Base-by-base conservation (phyloP, 768 basidiomycete genomes). In the Rhodotorula sphaerocarpa region DNA sequence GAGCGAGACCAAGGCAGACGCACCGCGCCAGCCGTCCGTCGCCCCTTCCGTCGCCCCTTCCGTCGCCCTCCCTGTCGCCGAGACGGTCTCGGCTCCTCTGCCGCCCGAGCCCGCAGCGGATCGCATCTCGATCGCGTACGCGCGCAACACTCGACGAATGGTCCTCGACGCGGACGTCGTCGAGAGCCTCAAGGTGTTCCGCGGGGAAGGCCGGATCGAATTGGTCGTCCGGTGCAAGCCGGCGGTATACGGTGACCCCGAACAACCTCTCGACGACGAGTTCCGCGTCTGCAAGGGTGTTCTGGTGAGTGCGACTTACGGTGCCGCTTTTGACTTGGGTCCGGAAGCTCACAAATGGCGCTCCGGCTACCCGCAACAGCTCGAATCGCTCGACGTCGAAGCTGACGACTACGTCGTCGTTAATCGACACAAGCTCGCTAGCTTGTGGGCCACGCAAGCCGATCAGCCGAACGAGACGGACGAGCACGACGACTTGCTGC, bases 91-190 rank as follows among this genome's bases (percentile, higher is more conserved):
- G 36, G 36, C 55, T 0, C 3, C 55, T 21, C 18, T n/a, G 25
- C 62, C 67, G 14, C 67, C 67, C 23, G 67, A 65, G 43, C 70
- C 71, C 25, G 54, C 56, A 5, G 63, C 68, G 4, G 69, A 79
- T 58, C 72, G 79, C 25, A 68, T 99, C n/a, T 95, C 92, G 12
- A 90, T 97, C 74, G 87, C 93, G 1, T 99, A 95, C 75, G 90
- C 90, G 59, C 85, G 85, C 47, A 90, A 90, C 53, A 85, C 85
- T 61, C 80, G 88, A 52, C 81, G 95, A 44, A 79, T 99, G 53
- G 86, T 95, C 31, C 79, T 97, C 61, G 86, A 97, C 74, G 87
- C 93, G 3, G 86, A 86, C 67, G 83, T 87, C 33, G 88, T 97
- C 27, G 83, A 89, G 45, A 80, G 79, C 52, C 79, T 99, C 58